phyloP scores from a whole-genome alignment of 331 rosid genomes.

The Cydonia oblonga region DNA sequence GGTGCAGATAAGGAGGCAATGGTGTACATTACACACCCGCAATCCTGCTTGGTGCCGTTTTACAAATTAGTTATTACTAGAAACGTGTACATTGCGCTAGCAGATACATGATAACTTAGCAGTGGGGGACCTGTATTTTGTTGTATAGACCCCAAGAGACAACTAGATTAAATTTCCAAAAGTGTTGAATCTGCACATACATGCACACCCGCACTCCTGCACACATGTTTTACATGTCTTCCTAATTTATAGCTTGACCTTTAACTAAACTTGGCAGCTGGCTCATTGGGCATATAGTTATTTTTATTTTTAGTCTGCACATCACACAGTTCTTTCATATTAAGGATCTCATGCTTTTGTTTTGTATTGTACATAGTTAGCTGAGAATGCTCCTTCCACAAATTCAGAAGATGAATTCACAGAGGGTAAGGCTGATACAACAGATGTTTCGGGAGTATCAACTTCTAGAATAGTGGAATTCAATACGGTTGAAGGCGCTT shows the following conservation, averaged over 20 bases:
- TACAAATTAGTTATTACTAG: not conserved
- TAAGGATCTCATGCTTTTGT: not conserved
- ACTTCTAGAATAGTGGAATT: constrained; percentile 12
- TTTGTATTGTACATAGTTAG: constrained; percentile 25
- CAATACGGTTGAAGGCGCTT: constrained; percentile 18
- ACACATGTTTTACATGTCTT: not conserved
- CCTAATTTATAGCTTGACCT: too few species aligned
- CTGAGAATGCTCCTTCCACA: constrained; percentile 17
- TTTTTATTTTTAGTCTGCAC: not conserved
- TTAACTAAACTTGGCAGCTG: not conserved
- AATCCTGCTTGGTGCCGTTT: not conserved
- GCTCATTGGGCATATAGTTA: not conserved
- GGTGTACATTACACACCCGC: too few species aligned
- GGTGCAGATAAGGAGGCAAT: not conserved
- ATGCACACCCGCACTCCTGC: not conserved
- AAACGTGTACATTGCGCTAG: not conserved
- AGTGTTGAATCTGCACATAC: not conserved
- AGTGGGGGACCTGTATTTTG: not conserved
- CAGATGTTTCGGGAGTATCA: constrained; percentile 17
- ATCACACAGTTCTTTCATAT: not conserved
- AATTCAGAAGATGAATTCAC: constrained; percentile 21
- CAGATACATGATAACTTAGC: not conserved
- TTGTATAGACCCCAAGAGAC: not conserved
- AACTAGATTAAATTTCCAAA: not conserved
- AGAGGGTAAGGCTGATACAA: constrained; percentile 3